Evolutionary conservation across 2,329 filamentous ascomycete genomes (phyloP), one percentile per base, ranked within the genome.

Genomic region (Cytospora leucostoma): DNA sequence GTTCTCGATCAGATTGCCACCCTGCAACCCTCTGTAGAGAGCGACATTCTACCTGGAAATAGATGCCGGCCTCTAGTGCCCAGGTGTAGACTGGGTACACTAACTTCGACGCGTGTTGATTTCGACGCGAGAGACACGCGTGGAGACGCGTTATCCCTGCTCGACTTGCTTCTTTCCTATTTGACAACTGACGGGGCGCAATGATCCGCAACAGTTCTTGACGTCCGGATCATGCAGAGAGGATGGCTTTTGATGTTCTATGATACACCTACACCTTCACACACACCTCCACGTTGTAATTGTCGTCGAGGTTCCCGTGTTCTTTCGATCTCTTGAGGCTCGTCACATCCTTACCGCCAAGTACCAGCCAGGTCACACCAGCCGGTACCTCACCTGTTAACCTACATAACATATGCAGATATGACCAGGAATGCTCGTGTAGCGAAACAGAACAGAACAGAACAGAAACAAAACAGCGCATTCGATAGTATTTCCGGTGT

Each of bases 111-210:
- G 61, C 61, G 47, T 60, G n/a, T 47, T 56, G 40, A 35, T 12
- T 12, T 47, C n/a, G 58, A 63, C 67, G 68, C 65, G 66, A 61
- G 62, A 33, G 38, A 51, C 54, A 62, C 67, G 65, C 67, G 65
- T 68, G 66, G 68, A 66, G 67, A 66, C 66, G 65, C 67, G 68
- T n/a, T 59, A 47, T 19, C 44, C 44, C n/a, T 47, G 44, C n/a
- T 19, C 44, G 7, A 19, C 21, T 7, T 47, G n/a, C 44, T 47
- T 47, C 44, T 47, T 47, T 21, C 7, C n/a, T 19, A 47, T 47
- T 47, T 47, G 44, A 21, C 17, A 7, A 47, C 13, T 5, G n/a
- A 47, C 13, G 12, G n/a, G 17, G 10, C 6, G 8, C 6, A n/a
- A 47, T 47, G 44, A 47, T 47, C 8, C 44, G 3, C n/a, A 21